Evolutionary conservation across 164 flowering plant genomes (phyloP), one percentile per base, ranked within the genome.

Genomic region (Euptelea pleiosperma): DNA sequence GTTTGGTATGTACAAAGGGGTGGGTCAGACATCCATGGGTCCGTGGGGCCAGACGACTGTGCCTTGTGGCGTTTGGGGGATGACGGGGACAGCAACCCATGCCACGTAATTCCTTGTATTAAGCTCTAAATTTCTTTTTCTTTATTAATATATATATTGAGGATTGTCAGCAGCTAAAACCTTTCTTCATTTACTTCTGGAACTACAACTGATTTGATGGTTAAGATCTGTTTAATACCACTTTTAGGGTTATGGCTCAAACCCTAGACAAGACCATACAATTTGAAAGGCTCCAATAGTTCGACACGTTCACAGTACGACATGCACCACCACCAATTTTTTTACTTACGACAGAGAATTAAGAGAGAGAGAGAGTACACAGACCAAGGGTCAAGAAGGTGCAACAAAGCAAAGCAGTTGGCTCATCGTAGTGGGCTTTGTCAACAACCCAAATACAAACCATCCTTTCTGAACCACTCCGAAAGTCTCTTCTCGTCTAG

Each of bases 181-280:
- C n/a, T n/a, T n/a, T n/a, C n/a, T n/a, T n/a, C n/a, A n/a, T n/a
- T n/a, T n/a, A n/a, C n/a, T n/a, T n/a, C n/a, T n/a, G n/a, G n/a
- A n/a, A n/a, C n/a, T n/a, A n/a, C n/a, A n/a, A n/a, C n/a, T 55
- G 77, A 73, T 73, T 69, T 73, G 70, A 73, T 65, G 73, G 65
- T 65, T 62, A 62, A 65, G 70, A 59, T 62, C 10, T 73, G 34
- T 58, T 65, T 52, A 57, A 30, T 59, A 25, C 30, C 42, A 28
- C 18, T 30, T 47, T 33, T 55, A 58, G 34, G 46, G 45, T 30
- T 43, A 41, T 34, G 16, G 34, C 57, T 42, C 25, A 58, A 70
- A 57, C 51, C 74, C 55, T 61, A 50, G 69, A 63, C 65, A 48
- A 35, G 58, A 60, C 45, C 3, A 12, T 9, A 34, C 1, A 28